Conservation (phyloP, 2,329 filamentous ascomycete genomes). For the Penicillium sclerotigenum region DNA sequence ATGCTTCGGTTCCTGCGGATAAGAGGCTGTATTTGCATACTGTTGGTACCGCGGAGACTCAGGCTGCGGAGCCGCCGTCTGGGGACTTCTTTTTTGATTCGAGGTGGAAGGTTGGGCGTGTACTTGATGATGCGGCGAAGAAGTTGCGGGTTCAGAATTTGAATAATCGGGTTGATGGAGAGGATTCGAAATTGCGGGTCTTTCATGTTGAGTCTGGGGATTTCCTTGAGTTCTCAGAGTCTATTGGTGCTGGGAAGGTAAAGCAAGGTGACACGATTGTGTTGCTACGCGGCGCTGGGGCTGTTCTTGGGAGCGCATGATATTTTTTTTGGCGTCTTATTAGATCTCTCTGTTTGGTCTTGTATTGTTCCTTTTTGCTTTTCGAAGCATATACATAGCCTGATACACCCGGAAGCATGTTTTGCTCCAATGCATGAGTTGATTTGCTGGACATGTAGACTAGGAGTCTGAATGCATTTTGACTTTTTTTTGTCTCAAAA, state of each 20-base stretch:
- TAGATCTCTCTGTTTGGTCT: background rate
- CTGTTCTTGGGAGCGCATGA: constrained; percentile 64
- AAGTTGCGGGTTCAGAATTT: constrained; percentile 45
- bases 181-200: constrained; percentile 73
- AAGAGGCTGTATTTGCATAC: constrained; percentile 89
- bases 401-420: constrained; percentile 11
- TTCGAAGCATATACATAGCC: constrained; percentile 10
- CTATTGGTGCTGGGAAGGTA: constrained; percentile 65
- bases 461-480: background rate
- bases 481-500: background rate
- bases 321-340: background rate
- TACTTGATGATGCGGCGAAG: constrained; percentile 46
- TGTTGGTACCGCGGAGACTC: constrained; percentile 83
- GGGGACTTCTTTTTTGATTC: constrained; percentile 76
- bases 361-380: background rate
- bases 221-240: constrained; percentile 82
- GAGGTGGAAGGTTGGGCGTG: constrained; percentile 84
- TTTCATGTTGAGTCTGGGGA: constrained; percentile 92
- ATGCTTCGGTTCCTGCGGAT: constrained; percentile 72
- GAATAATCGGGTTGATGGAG: constrained; percentile 44
- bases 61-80: constrained; percentile 76
- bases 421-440: background rate
- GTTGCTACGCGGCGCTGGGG: constrained; percentile 77
- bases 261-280: constrained; percentile 88
- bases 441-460: background rate